Evolutionary conservation across 139 green algal species (phyloP).

Genomic region (Chlamydomonas applanata): DNA sequence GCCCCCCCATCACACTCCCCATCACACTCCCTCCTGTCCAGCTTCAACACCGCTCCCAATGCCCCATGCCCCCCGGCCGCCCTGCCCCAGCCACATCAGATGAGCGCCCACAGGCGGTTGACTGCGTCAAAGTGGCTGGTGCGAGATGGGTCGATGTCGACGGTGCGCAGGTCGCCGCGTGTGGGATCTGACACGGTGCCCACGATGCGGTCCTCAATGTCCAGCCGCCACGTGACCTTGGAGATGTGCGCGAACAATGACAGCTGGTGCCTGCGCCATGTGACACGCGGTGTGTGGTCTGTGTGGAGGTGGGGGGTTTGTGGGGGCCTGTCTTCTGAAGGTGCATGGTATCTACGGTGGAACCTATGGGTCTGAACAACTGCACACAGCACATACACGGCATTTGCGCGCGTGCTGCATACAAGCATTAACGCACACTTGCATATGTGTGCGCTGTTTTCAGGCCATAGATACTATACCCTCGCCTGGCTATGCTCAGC

Average conservation of each 20-base stretch:
- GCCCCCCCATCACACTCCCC: too few relatives aligned
- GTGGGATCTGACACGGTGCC: constrained; percentile 43
- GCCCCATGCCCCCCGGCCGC: too few relatives aligned
- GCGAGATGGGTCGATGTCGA: constrained; percentile 23
- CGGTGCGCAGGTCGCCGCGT: constrained; percentile 22
- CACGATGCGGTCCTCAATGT: constrained; percentile 31
- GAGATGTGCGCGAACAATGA: constrained; percentile 64
- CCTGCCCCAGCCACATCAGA: too few relatives aligned
- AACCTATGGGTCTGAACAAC: too few relatives aligned
- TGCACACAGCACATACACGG: too few relatives aligned
- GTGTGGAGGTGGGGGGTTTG: not conserved
- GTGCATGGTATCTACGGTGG: not conserved
- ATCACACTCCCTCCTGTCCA: too few relatives aligned
- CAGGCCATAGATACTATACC: too few relatives aligned
- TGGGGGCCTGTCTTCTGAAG: not conserved
- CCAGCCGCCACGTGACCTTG: constrained; percentile 54
- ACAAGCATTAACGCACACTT: not conserved
- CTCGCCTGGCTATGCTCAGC: too few relatives aligned
- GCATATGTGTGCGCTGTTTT: not conserved
- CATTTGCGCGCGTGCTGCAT: too few relatives aligned
- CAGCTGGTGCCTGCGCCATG: constrained; percentile 52
- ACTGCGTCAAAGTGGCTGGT: constrained; percentile 20
- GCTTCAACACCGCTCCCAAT: too few relatives aligned
- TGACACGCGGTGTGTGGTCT: not conserved
- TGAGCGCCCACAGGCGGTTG: constrained; percentile 29